A percentile compares a stretch with the other conserved stretches of the same genome.
Conservation (phyloP, 371 early-diverging fungal species). For the Rhizopus stolonifer region DNA sequence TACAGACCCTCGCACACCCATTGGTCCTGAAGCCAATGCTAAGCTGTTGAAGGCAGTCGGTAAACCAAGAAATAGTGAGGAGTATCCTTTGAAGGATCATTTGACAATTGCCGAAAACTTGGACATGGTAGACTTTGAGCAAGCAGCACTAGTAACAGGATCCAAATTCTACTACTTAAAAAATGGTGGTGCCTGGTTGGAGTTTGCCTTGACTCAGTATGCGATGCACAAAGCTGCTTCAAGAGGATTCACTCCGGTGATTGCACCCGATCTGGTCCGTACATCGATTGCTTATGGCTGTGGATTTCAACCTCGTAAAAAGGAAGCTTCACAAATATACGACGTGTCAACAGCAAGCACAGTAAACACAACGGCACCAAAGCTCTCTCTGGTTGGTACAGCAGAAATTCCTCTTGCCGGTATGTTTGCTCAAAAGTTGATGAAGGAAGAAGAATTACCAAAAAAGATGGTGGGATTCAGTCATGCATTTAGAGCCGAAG, state of each 20-base stretch:
- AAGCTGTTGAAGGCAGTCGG: conserved; percentile 51
- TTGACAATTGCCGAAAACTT: conserved; percentile 60
- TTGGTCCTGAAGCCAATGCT: conserved; percentile 69
- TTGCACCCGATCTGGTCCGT: conserved; percentile 86
- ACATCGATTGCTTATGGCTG: conserved; percentile 83
- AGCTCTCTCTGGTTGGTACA: conserved; percentile 81
- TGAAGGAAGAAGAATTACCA: conserved; percentile 65
- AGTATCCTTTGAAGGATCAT: conserved; percentile 62
- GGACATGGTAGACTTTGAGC: conserved; percentile 81
- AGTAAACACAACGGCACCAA: conserved; percentile 18
- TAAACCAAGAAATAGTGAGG: conserved; percentile 19
- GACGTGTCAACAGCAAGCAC: conserved; percentile 45
- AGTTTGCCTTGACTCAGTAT: conserved; percentile 83
- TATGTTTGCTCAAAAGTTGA: conserved; percentile 66
- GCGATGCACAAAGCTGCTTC: conserved; percentile 76
- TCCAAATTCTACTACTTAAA: conserved; percentile 86
- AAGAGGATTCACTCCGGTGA: conserved; percentile 75
- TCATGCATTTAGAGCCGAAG: conserved; percentile 88
- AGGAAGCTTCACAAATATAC: conserved; percentile 84
- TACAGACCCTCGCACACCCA: conserved; percentile 64
- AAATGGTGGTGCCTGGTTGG: conserved; percentile 81
- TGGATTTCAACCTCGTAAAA: conserved; percentile 83
- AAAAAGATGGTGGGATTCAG: conserved; percentile 77
- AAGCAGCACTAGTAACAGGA: conserved; percentile 85
- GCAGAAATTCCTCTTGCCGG: conserved; percentile 93